Evolutionary conservation across 2,329 filamentous ascomycete genomes (phyloP).

Genomic region (Neodidymelliopsis sp.): DNA sequence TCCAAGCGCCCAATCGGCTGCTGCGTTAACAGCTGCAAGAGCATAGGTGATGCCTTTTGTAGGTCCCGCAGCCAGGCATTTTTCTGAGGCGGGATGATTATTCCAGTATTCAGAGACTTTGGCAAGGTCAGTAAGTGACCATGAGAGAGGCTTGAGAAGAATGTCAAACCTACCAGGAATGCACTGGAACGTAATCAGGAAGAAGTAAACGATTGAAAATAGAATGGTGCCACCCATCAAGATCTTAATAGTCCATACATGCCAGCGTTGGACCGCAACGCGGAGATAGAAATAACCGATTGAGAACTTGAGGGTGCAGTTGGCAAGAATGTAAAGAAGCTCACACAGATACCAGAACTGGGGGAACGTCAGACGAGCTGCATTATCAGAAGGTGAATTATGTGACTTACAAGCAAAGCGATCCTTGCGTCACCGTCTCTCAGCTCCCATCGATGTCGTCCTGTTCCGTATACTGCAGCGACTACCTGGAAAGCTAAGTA

Average conservation of each 20-base stretch:
- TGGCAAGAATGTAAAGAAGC: slow-evolving; percentile 60
- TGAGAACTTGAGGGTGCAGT: slow-evolving; percentile 58
- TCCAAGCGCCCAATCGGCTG: slow-evolving; percentile 45
- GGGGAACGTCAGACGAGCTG: background rate
- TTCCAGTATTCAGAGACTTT: slow-evolving; percentile 60
- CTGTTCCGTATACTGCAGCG: slow-evolving; percentile 51
- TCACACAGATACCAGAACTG: slow-evolving; percentile 65
- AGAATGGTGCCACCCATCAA: slow-evolving; percentile 57
- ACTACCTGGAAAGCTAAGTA: slow-evolving; percentile 52
- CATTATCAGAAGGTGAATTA: too few relatives aligned
- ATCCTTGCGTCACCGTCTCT: slow-evolving; percentile 36
- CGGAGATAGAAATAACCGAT: slow-evolving; percentile 63
- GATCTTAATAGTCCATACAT: slow-evolving; percentile 56
- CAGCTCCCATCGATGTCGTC: slow-evolving; percentile 47
- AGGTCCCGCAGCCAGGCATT: slow-evolving; percentile 54
- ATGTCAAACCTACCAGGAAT: slow-evolving; percentile 44
- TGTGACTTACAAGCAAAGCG: slow-evolving; percentile 36
- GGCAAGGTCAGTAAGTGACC: background rate
- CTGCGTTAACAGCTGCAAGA: slow-evolving; percentile 38
- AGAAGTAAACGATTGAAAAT: slow-evolving; percentile 58
- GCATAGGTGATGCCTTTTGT: slow-evolving; percentile 61
- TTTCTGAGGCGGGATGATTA: slow-evolving; percentile 46
- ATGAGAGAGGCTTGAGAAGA: background rate
- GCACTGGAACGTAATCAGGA: slow-evolving; percentile 62
- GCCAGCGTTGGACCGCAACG: slow-evolving; percentile 56